Conservation (phyloP, 345 rosid species). For the Sisymbrium altissimum region DNA sequence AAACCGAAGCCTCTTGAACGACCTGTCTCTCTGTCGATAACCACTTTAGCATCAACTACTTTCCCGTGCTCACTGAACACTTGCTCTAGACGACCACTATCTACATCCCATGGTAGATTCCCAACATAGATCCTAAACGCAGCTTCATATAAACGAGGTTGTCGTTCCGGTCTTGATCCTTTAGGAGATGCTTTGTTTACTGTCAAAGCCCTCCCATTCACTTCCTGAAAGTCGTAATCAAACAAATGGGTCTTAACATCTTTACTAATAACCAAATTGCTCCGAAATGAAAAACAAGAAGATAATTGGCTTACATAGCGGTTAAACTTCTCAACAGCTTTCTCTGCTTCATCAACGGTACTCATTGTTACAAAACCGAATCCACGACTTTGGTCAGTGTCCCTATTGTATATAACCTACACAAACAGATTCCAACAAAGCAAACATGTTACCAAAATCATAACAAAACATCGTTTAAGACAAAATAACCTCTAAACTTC, state of each 20-base stretch:
- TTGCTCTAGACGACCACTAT: constrained; percentile 64
- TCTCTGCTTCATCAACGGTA: constrained; percentile 75
- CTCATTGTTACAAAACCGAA: constrained; percentile 86
- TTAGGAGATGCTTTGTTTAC: constrained; percentile 84
- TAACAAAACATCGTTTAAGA: not conserved
- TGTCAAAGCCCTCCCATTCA: constrained; percentile 66
- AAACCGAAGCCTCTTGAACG: constrained; percentile 96
- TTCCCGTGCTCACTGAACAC: constrained; percentile 84
- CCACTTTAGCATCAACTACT: constrained; percentile 70
- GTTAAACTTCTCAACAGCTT: constrained; percentile 59
- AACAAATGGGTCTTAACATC: not conserved
- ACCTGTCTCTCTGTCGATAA: constrained; percentile 74
- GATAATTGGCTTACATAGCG: constrained; percentile 49
- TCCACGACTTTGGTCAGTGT: constrained; percentile 73
- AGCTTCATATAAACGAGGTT: constrained; percentile 50
- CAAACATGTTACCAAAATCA: not conserved
- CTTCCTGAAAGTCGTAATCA: constrained; percentile 39
- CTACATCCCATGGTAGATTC: constrained; percentile 81
- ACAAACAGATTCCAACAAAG: not conserved
- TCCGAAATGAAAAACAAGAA: not conserved
- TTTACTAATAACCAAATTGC: not conserved
- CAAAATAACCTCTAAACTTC: not conserved
- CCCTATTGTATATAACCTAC: constrained; percentile 75
- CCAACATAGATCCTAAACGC: constrained; percentile 67
- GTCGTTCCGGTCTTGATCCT: constrained; percentile 61